phyloP scores from a whole-genome alignment of 805 yeast genomes.

The Candida sakaeoensis region DNA sequence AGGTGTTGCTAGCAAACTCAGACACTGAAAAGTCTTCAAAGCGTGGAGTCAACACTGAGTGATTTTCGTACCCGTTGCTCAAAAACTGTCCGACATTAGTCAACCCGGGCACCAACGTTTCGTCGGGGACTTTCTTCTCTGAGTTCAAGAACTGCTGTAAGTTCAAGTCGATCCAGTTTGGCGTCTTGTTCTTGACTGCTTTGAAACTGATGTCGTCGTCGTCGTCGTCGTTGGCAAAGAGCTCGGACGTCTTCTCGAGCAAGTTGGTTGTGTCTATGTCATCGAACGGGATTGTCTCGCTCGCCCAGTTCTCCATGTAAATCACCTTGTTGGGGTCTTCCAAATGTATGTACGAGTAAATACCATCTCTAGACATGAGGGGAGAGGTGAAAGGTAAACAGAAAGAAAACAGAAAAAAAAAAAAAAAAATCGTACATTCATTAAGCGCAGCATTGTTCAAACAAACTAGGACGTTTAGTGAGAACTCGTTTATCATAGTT shows the following conservation, averaged over 20 bases:
- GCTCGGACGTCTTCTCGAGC: slow-evolving; percentile 31
- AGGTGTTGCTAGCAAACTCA: slow-evolving; percentile 21
- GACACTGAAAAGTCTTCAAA: slow-evolving; percentile 33
- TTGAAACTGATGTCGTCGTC: slow-evolving; percentile 39
- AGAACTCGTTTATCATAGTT: slow-evolving; percentile 42
- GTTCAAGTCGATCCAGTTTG: slow-evolving; percentile 34
- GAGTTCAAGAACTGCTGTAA: slow-evolving; percentile 17
- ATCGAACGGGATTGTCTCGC: slow-evolving; percentile 37
- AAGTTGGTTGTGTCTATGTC: slow-evolving; percentile 38
- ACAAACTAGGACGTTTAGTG: slow-evolving; percentile 40
- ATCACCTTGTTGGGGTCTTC: slow-evolving; percentile 37
- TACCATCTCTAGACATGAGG: slow-evolving; percentile 16
- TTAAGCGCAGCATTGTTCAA: slow-evolving; percentile 29
- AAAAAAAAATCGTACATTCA: slow-evolving; percentile 3
- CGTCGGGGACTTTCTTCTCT: slow-evolving; percentile 19
- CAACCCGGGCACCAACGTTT: slow-evolving; percentile 30
- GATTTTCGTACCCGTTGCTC: slow-evolving; percentile 27
- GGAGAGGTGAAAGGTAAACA: background rate
- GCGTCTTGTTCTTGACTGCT: slow-evolving; percentile 28
- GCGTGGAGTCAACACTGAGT: no score
- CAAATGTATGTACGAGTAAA: slow-evolving; percentile 32
- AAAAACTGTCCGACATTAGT: slow-evolving; percentile 29
- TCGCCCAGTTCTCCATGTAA: slow-evolving; percentile 40
- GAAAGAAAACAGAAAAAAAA: background rate
- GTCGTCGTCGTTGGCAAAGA: slow-evolving; percentile 39